Conservation (phyloP, 176 grass and related monocot genomes). For the Musa beccarii region DNA sequence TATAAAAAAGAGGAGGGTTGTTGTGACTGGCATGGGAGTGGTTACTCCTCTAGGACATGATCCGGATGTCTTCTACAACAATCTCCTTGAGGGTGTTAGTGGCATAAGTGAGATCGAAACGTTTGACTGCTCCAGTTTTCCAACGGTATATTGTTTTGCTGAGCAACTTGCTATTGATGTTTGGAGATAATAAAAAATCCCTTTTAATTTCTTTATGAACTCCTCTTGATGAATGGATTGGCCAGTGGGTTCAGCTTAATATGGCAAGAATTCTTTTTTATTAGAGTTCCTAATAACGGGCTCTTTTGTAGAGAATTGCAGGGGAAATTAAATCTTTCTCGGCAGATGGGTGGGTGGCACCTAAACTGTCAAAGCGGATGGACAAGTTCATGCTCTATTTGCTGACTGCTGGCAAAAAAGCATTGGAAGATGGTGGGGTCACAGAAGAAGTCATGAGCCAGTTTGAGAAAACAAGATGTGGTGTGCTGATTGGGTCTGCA, state of each 20-base stretch:
- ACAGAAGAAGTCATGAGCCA: constrained; percentile 75
- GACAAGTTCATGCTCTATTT: constrained; percentile 99
- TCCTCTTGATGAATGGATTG: not conserved
- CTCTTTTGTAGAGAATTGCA: constrained; percentile 76
- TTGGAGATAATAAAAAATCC: not conserved
- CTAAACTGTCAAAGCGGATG: constrained; percentile 86
- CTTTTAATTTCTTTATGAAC: not conserved
- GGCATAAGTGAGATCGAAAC: constrained; percentile 89
- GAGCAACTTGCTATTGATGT: not conserved
- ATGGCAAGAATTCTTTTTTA: not conserved
- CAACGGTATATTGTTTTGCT: constrained; percentile 47
- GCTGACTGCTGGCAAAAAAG: constrained; percentile 94
- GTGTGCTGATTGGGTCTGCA: constrained; percentile 92
- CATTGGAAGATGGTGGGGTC: constrained; percentile 75
- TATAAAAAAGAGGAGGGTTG: constrained; percentile 79
- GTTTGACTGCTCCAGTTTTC: constrained; percentile 87
- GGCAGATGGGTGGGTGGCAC: constrained; percentile 73
- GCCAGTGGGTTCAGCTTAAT: not conserved
- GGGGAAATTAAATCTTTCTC: constrained; percentile 97
- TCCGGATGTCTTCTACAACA: constrained; percentile 86
- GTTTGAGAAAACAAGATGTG: constrained; percentile 87
- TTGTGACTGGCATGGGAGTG: constrained; percentile 92
- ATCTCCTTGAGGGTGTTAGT: constrained; percentile 75
- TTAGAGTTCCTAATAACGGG: not conserved
- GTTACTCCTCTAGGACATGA: constrained; percentile 97